Base-by-base conservation (phyloP, 2,329 filamentous ascomycete species). In the Penicillium sp. region DNA sequence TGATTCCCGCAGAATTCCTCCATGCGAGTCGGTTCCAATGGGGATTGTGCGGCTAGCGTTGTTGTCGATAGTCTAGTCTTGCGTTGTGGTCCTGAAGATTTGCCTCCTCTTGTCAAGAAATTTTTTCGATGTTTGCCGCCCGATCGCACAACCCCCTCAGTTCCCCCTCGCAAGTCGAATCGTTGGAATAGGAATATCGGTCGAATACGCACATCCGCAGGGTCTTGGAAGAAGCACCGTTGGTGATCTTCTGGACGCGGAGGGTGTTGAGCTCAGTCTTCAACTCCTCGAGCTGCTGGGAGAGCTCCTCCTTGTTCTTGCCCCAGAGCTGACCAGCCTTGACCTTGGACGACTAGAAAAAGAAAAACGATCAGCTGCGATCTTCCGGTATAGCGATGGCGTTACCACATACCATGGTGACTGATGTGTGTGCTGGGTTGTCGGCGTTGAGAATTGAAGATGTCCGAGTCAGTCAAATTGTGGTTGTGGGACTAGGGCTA, bases 291-390 rank as follows among this genome's bases (percentile, higher is more conserved):
- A 97, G 88, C 81, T 96, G 92, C 86, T 94, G 96, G 77, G 86
- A 86, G 81, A 99, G 86, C 75, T 99, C 95, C 77, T 96, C 91
- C 89, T 97, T 97, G 89, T 86, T 92, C 91, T 99, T 99, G 84
- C 86, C 87, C 94, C 94, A 97, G 81, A 99, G 91, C 83, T 90
- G 86, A 82, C 86, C 86, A 80, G 93, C 88, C 89, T 97, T 97
- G 82, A 99, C 91, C 86, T 87, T 86, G 71, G 79, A 80, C 78
- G 85, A 86, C 82, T 85, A 70, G 49, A 66, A 58, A 53, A 59
- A 57, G 60, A 45, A 54, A 61, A 54, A 56, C 52, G 60, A 60
- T 69, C 63, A 69, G 66, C 56, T 42, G 60, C 41, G 45, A 27
- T 47, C 46, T 46, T 49, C 55, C 26, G 27, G 6, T 33, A 27